These are phyloP conservation scores for Brasenia schreberi DNA, from an alignment of 164 flowering plant species.

Conservation along the genomic window DNA sequence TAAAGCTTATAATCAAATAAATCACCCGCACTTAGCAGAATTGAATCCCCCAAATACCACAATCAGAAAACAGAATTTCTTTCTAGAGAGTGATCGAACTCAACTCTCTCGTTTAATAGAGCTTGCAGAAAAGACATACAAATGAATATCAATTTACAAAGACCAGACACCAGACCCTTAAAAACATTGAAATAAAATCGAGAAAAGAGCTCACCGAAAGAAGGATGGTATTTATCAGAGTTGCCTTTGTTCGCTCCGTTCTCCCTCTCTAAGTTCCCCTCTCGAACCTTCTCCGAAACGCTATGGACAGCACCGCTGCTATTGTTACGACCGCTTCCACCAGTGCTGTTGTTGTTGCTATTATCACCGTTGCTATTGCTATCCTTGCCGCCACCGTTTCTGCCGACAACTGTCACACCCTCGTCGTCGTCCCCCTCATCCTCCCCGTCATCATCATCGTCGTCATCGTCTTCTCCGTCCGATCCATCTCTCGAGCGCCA, in stretches of 20 bases:
- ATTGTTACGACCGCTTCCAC: conserved; percentile 9
- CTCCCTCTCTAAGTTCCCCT: conserved; percentile 4
- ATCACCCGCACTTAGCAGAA: too few species aligned
- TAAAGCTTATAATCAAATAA: too few species aligned
- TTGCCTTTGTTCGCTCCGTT: conserved; percentile 10
- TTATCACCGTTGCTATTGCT: not conserved
- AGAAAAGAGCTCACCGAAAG: conserved; percentile 20
- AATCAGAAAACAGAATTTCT: too few species aligned
- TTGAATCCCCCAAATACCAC: too few species aligned
- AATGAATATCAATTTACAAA: not conserved
- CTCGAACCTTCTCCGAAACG: conserved; percentile 22
- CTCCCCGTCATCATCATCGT: conserved; percentile 36
- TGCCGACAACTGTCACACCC: conserved; percentile 6
- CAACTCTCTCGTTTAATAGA: too few species aligned
- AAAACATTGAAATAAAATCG: too few species aligned
- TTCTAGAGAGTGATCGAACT: too few species aligned
- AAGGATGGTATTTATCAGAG: conserved; percentile 20
- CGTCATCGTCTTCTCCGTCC: conserved; percentile 33
- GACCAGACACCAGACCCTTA: too few species aligned
- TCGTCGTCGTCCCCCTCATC: conserved; percentile 22
- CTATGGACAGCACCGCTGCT: conserved; percentile 19
- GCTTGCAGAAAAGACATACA: not conserved
- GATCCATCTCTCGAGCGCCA: conserved; percentile 37
- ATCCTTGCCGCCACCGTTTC: not conserved
- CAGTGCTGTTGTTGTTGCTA: not conserved